phyloP scores from a whole-genome alignment of 805 yeast genomes.

The Candida ovalis region DNA sequence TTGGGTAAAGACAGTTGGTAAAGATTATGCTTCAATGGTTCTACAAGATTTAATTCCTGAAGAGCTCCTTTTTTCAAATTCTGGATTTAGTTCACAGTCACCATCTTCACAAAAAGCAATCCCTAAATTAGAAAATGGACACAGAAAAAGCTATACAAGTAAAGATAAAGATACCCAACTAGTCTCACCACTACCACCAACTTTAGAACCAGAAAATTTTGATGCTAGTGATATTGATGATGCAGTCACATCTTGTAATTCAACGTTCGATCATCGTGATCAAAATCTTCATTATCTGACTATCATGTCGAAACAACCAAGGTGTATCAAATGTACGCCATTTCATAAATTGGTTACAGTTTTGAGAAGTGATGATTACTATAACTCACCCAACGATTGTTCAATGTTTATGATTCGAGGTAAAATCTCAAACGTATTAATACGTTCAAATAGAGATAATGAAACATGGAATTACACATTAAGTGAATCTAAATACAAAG shows the following conservation, averaged over 20 bases:
- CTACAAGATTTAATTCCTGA: no score
- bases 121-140: neutral
- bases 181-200: neutral
- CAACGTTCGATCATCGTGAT: neutral
- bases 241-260: neutral
- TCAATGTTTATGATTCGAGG: neutral
- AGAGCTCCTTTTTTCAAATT: no score
- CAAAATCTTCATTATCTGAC: no score
- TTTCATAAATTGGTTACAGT: neutral
- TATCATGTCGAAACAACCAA: no score
- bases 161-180: neutral
- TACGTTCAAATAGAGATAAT: neutral
- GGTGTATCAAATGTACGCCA: neutral
- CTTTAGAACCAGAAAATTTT: neutral
- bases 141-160: neutral
- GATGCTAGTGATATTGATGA: neutral
- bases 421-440: neutral
- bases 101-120: no score
- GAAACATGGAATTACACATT: neutral
- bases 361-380: neutral
- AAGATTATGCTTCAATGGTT: neutral
- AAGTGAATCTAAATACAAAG: neutral
- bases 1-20: neutral
- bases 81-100: no score
- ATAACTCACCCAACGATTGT: neutral